Evolutionary conservation across 2,329 filamentous ascomycete species (phyloP).

Genomic region (Exophiala sp.): DNA sequence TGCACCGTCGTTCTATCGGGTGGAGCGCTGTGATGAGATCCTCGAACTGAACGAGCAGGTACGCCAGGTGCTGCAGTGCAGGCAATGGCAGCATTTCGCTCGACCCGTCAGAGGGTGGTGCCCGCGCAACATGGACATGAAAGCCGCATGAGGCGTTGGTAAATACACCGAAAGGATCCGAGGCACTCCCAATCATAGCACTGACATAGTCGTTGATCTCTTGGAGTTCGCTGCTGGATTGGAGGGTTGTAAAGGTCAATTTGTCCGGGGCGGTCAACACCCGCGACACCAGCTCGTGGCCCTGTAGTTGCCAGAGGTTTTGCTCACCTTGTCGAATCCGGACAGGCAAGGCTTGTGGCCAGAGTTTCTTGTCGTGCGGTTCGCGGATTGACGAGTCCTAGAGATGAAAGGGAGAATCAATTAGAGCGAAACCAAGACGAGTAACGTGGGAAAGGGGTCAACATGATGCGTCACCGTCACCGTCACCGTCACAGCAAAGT

Average conservation of each 20-base stretch:
- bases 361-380: background rate
- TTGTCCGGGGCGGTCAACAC: background rate
- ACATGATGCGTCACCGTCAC: too few species aligned
- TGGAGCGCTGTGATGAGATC: constrained; percentile 7
- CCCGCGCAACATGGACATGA: constrained; percentile 9
- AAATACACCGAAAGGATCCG: background rate
- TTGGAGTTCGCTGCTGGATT: background rate
- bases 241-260: background rate
- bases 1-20: background rate
- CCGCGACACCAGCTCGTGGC: constrained; percentile 8
- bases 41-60: constrained; percentile 8
- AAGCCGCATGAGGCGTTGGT: constrained; percentile 5
- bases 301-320: background rate
- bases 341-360: background rate
- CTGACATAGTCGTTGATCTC: background rate
- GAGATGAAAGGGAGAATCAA: too few species aligned
- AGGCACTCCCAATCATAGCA: too few species aligned
- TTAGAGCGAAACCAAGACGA: too few species aligned
- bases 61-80: constrained; percentile 10
- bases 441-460: too few species aligned
- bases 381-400: background rate
- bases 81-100: constrained; percentile 8
- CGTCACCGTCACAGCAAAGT: too few species aligned
- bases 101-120: background rate
- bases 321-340: background rate